Evolutionary conservation across 2,329 filamentous ascomycete genomes (phyloP), one percentile per base, ranked within the genome.

Genomic region (Myriosclerotinia curreyana): DNA sequence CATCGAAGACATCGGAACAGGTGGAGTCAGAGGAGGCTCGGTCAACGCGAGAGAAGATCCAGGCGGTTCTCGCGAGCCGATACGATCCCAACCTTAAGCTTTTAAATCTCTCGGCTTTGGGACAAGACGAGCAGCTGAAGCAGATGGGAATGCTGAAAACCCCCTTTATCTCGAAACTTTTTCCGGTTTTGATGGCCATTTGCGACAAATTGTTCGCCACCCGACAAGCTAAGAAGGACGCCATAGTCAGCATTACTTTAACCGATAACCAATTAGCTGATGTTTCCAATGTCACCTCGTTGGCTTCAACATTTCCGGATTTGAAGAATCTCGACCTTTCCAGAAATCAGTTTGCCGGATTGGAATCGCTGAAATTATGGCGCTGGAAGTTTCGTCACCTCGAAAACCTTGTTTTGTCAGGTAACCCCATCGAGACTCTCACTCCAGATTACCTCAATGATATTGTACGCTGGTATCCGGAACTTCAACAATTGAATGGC

Each of bases 251-350:
- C 73, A 88, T 98, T 71, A 91, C 88, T 46, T 83, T 99, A 15
- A 87, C 89, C 22, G 85, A 86, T 74, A 98, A 98, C 76, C 86
- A 86, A 66, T 86, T 98, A 53, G 80, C 85, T 59, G 87, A 90
- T 67, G 84, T 96, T 46, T 75, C 80, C 25, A 83, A 88, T 61
- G 88, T 98, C 59, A 91, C 88, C 60, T 82, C 86, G 1, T 82
- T 98, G 1, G 86, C 91, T 12, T 83, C 86, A 60, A 92, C 90
- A 0, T 90, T 98, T 62, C 92, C 93, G 0, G 89, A 93, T 66
- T 80, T 98, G 66, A 88, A 91, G 74, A 93, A 96, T 69, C 85
- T 99, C 15, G 94, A 97, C 70, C 83, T 98, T 34, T 95, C 91
- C 62, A 85, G 88, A 73, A 98, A 98, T 77, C 84, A 87, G 49